Base-by-base conservation (phyloP, 768 basidiomycete species). In the Leccinum pellstonianum region DNA sequence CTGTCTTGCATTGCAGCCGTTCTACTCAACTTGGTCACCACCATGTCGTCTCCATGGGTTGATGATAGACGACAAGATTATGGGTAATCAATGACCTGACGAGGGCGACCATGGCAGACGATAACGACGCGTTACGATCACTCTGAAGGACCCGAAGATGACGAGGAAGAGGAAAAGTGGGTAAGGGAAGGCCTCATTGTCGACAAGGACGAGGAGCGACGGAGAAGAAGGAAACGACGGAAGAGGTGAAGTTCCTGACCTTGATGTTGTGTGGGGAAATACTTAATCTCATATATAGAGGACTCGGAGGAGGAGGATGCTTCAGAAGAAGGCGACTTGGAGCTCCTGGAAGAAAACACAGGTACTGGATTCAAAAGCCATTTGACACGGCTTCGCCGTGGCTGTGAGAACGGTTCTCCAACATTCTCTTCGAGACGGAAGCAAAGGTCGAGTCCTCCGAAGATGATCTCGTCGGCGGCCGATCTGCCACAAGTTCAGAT, bases 161-260 rank as follows among this genome's bases (percentile, higher is more conserved):
- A 96, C 69, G 25, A 90, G 67, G 95, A 96, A 62, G 94, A 94
- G 76, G 89, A 79, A 66, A 81, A 84, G 58, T 80, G 84, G 57
- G 85, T 97, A 57, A 79, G 86, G 53, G 91, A 95, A 53, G 95
- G 92, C 0, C 97, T 98, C 71, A 97, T 98, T 67, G 94, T 95
- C 8, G 91, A 91, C 9, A 92, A 95, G 60, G 93, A 90, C 46
- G 80, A 81, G 49, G 82, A 80, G 57, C 77, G 81, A 59, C 81
- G 76, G 48, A 78, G 83, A 65, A 81, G 81, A 64, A 81, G 83
- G 60, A 92, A 86, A 71, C 80, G 84, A 62, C 82, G 86, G 69
- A 87, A 86, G 76, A 84, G 80, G 67, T 81, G 83, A 67, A 67
- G 79, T 47, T 53, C 31, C 47, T 56, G 17, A 38, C 29, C 46